Conservation (phyloP, 2,329 filamentous ascomycete species). For the Fusarium sp. region DNA sequence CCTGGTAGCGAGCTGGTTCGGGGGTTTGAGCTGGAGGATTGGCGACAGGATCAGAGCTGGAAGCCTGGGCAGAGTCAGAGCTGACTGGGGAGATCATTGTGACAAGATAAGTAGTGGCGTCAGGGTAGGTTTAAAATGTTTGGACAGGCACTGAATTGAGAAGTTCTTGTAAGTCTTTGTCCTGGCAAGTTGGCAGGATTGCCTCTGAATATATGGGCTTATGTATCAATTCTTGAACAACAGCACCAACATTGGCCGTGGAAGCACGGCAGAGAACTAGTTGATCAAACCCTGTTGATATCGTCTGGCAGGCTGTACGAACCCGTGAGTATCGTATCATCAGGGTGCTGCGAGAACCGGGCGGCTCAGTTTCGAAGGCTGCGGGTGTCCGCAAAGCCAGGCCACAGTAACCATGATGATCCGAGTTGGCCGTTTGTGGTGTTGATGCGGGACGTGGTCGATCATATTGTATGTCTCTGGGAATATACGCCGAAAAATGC, state of each 20-base stretch:
- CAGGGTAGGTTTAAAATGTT: background rate
- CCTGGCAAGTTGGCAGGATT: background rate
- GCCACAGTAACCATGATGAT: background rate
- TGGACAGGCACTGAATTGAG: background rate
- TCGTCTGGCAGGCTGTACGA: background rate
- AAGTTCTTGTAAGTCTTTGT: background rate
- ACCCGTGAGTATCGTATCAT: constrained; percentile 10
- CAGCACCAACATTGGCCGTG: background rate
- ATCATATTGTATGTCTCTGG: background rate
- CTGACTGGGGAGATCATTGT: constrained; percentile 2
- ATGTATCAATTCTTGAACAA: background rate
- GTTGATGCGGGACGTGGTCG: background rate
- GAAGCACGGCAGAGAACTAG: background rate
- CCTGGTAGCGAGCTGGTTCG: constrained; percentile 11
- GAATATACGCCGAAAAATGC: background rate
- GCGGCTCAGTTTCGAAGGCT: constrained; percentile 9
- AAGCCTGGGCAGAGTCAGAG: background rate
- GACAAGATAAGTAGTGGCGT: background rate
- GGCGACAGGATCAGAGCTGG: background rate
- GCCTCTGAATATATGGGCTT: background rate
- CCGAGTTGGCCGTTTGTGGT: constrained; percentile 4
- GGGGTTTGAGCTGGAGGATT: background rate
- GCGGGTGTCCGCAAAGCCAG: constrained; percentile 20
- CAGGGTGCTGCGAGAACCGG: background rate
- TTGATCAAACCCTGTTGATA: background rate